These are phyloP conservation scores for Exophiala viscosa DNA, from an alignment of 2,329 filamentous ascomycete species.

Conservation along the genomic window DNA sequence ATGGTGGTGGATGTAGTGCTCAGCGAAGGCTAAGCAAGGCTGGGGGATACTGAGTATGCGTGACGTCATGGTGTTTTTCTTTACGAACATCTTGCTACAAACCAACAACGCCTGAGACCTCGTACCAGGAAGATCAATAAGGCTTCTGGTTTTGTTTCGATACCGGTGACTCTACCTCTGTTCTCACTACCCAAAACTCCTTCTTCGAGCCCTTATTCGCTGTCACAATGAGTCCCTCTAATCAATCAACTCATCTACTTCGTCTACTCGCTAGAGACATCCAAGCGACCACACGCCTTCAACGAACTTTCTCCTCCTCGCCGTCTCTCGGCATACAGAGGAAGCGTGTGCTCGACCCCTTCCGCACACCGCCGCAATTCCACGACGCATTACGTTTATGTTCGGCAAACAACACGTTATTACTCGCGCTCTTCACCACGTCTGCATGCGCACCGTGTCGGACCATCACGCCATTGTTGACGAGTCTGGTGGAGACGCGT, in stretches of 20 bases:
- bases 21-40: neutral
- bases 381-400: constrained; percentile 25
- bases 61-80: neutral
- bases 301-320: constrained; percentile 7
- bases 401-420: constrained; percentile 26
- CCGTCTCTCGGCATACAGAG: constrained; percentile 2
- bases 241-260: no score
- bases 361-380: constrained; percentile 26
- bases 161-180: no score
- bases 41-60: neutral
- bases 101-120: no score
- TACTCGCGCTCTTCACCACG: constrained; percentile 26
- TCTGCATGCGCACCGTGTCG: constrained; percentile 26
- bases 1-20: neutral
- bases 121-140: no score
- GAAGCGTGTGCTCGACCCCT: constrained; percentile 22
- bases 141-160: no score
- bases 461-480: constrained; percentile 25
- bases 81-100: neutral
- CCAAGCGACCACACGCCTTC: neutral
- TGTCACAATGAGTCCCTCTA: no score
- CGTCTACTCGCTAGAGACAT: no score
- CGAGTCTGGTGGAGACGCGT: constrained; percentile 21
- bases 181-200: no score
- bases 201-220: no score